Percentiles rank a stretch among this genome's conserved stretches.
phyloP scores from a whole-genome alignment of 2,329 filamentous ascomycete species.

The Proliferodiscus dingleyae region DNA sequence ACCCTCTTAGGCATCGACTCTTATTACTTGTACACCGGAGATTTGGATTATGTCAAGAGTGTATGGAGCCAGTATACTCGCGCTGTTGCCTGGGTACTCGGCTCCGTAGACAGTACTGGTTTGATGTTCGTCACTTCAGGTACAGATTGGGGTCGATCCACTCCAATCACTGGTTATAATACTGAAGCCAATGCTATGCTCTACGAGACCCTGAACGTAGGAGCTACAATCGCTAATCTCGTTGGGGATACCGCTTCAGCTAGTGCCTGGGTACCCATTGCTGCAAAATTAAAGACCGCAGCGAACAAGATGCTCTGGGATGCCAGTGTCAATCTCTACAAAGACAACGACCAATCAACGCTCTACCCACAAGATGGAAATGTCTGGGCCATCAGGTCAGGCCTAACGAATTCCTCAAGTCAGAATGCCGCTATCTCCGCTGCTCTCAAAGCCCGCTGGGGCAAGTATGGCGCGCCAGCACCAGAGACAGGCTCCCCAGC shows the following conservation, averaged over 20 bases:
- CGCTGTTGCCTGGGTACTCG: slow-evolving; percentile 40
- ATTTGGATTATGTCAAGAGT: slow-evolving; percentile 41
- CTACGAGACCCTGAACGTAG: slow-evolving; percentile 45
- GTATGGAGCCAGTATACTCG: slow-evolving; percentile 45
- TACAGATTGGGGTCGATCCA: slow-evolving; percentile 22
- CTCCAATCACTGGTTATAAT: slow-evolving; percentile 26
- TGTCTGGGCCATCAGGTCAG: slow-evolving; percentile 42
- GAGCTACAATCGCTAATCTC: slow-evolving; percentile 37
- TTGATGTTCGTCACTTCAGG: slow-evolving; percentile 20
- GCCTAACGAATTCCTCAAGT: slow-evolving; percentile 26
- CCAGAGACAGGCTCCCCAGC: slow-evolving; percentile 41
- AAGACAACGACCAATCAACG: slow-evolving; percentile 49
- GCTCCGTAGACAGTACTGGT: slow-evolving; percentile 35
- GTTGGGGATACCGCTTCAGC: slow-evolving; percentile 9
- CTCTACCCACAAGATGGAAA: slow-evolving; percentile 57
- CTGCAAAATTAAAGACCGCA: slow-evolving; percentile 6
- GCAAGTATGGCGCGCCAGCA: slow-evolving; percentile 42
- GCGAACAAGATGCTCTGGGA: slow-evolving; percentile 28
- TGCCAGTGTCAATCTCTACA: slow-evolving; percentile 38
- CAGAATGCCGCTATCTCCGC: slow-evolving; percentile 34
- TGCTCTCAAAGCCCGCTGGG: slow-evolving; percentile 18
- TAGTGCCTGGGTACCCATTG: slow-evolving; percentile 4
- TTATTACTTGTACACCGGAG: slow-evolving; percentile 51
- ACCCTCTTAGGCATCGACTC: slow-evolving; percentile 53
- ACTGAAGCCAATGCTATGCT: slow-evolving; percentile 23